These are phyloP conservation scores for Salvia hispanica DNA, from an alignment of 257 asterid species.

Conservation along the genomic window DNA sequence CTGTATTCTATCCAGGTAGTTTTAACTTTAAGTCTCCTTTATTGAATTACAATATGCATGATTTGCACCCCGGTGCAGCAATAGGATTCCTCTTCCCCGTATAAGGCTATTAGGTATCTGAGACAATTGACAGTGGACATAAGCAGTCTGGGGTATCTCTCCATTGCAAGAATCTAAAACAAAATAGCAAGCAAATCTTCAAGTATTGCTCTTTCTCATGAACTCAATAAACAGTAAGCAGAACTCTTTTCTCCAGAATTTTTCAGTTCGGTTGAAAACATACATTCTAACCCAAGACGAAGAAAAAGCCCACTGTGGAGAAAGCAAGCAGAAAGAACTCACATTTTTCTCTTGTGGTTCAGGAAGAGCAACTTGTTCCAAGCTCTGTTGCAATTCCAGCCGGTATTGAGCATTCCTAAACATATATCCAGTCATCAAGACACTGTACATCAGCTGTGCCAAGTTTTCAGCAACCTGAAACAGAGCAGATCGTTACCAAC, in stretches of 20 bases:
- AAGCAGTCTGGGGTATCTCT: not conserved
- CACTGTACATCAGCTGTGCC: conserved; percentile 98
- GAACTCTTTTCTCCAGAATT: not conserved
- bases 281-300: conserved; percentile 9
- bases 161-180: no score
- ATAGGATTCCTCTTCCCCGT: not conserved
- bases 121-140: conserved; percentile 6
- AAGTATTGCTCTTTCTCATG: not conserved
- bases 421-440: conserved; percentile 99
- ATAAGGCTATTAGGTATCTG: conserved; percentile 1
- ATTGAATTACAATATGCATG: conserved; percentile 12
- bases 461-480: conserved; percentile 93
- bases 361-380: conserved; percentile 95
- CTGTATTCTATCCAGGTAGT: not conserved
- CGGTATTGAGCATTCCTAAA: conserved; percentile 90
- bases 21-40: conserved; percentile 1
- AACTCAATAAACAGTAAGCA: not conserved
- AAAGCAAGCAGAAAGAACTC: conserved; percentile 30
- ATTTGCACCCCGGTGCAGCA: conserved; percentile 1
- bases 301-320: conserved; percentile 9
- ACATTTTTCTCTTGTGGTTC: conserved; percentile 73
- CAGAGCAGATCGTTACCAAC: conserved; percentile 10
- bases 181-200: no score
- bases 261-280: not conserved
- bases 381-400: conserved; percentile 89